A percentile compares a stretch with the other conserved stretches of the same genome.
Evolutionary conservation across 495 filamentous ascomycete species (phyloP).

Genomic region (Trichoderma parareesei): DNA sequence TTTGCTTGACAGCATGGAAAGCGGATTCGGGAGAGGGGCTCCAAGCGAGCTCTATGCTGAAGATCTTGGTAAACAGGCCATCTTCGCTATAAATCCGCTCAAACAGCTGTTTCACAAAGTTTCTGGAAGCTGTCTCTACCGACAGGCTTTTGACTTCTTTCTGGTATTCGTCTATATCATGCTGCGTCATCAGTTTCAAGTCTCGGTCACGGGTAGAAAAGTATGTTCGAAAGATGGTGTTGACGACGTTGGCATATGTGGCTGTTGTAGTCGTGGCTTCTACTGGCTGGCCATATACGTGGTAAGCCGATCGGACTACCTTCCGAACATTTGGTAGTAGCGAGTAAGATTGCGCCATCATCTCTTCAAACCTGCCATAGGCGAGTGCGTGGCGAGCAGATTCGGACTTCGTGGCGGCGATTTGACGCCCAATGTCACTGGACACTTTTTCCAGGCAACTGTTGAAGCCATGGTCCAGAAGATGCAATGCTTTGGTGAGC

Average conservation of each 20-base stretch:
- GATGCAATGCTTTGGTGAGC: conserved; percentile 46
- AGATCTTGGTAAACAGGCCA: conserved; percentile 37
- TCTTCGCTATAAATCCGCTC: conserved; percentile 42
- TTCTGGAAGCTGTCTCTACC: conserved; percentile 36
- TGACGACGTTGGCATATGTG: conserved; percentile 55
- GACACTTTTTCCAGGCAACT: conserved; percentile 37
- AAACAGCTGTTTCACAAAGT: conserved; percentile 42
- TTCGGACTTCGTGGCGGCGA: conserved; percentile 38
- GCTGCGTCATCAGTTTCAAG: conserved; percentile 45
- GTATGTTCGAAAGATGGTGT: conserved; percentile 37
- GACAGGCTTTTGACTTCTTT: conserved; percentile 35
- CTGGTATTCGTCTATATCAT: conserved; percentile 43
- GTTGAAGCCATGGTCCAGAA: conserved; percentile 44
- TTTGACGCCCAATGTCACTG: conserved; percentile 36
- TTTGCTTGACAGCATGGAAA: conserved; percentile 32
- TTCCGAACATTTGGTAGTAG: conserved; percentile 37
- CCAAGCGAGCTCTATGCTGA: conserved; percentile 41
- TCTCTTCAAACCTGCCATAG: conserved; percentile 42
- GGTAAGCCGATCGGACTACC: conserved; percentile 48
- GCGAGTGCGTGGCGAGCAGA: conserved; percentile 43
- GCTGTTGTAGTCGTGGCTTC: conserved; percentile 39
- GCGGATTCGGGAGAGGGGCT: conserved; percentile 33
- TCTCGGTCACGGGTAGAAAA: conserved; percentile 37
- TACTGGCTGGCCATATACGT: conserved; percentile 52
- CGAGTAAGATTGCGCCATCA: conserved; percentile 36